These are phyloP conservation scores for Lithospermum erythrorhizon DNA, from an alignment of 257 asterid species.

Conservation along the genomic window DNA sequence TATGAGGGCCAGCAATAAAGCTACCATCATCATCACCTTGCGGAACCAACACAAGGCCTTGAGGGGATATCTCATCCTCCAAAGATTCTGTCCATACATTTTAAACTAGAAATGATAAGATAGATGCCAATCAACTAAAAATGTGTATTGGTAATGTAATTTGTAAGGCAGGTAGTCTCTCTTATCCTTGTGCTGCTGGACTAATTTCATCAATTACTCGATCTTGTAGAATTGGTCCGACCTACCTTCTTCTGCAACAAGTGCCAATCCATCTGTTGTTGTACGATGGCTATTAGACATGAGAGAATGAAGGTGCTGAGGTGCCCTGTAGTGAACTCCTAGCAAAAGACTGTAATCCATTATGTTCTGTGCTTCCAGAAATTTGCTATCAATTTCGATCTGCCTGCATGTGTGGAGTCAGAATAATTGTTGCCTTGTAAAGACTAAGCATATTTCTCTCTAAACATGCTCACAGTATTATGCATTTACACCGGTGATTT, in stretches of 20 bases:
- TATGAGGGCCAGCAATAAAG: slow-evolving; percentile 71
- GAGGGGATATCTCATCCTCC: slow-evolving; percentile 86
- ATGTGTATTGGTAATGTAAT: too few species aligned
- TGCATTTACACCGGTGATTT: too few species aligned
- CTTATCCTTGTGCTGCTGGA: too few species aligned
- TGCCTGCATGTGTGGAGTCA: slow-evolving; percentile 44
- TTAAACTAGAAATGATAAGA: not conserved
- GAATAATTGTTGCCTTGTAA: not conserved
- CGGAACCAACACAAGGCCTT: slow-evolving; percentile 91
- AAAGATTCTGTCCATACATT: slow-evolving; percentile 36
- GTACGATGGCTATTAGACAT: slow-evolving; percentile 41
- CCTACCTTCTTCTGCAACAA: slow-evolving; percentile 90
- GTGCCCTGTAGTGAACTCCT: slow-evolving; percentile 94
- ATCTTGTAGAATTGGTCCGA: not conserved
- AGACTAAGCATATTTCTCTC: too few species aligned
- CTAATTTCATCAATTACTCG: too few species aligned
- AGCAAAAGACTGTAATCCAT: slow-evolving; percentile 96
- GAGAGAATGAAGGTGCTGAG: slow-evolving; percentile 70
- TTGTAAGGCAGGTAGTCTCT: too few species aligned
- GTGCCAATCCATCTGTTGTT: slow-evolving; percentile 56
- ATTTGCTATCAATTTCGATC: slow-evolving; percentile 80
- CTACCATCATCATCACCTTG: slow-evolving; percentile 52
- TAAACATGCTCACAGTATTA: too few species aligned
- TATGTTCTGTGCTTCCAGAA: slow-evolving; percentile 82
- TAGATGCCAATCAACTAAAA: not conserved